These are phyloP conservation scores for Phytophthora megakarya DNA, from an alignment of 352 stramenopile species.

Conservation along the genomic window DNA sequence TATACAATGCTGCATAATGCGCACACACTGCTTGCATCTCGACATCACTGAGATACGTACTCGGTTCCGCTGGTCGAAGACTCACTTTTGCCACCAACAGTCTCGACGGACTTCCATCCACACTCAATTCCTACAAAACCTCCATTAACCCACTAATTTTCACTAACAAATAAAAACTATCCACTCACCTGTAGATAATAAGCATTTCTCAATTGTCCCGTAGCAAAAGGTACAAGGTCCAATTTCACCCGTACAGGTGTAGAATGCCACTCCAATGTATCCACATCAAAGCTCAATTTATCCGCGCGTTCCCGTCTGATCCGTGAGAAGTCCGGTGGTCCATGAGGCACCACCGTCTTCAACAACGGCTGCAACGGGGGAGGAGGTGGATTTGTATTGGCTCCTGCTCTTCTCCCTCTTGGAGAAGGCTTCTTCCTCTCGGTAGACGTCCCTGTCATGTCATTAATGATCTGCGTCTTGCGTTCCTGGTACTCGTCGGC, in stretches of 20 bases:
- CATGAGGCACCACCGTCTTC: constrained; percentile 82
- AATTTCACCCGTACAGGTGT: constrained; percentile 65
- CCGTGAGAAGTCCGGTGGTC: constrained; percentile 65
- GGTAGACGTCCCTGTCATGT: constrained; percentile 82
- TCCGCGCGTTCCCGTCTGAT: constrained; percentile 70
- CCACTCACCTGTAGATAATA: constrained; percentile 67
- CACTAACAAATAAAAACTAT: not conserved
- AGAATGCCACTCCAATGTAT: constrained; percentile 82
- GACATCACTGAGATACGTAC: constrained; percentile 83
- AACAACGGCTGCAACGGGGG: constrained; percentile 67
- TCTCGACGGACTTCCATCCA: constrained; percentile 34
- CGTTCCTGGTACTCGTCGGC: constrained; percentile 81
- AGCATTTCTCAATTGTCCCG: constrained; percentile 78
- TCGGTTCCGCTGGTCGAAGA: constrained; percentile 65
- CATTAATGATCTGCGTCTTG: constrained; percentile 89
- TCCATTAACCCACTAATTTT: not conserved
- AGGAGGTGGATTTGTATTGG: not conserved
- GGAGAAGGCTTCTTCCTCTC: constrained; percentile 60
- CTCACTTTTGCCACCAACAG: constrained; percentile 80
- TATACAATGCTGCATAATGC: constrained; percentile 87
- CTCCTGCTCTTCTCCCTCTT: constrained; percentile 9
- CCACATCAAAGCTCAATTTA: constrained; percentile 84
- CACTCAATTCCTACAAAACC: constrained; percentile 41
- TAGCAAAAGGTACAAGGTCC: constrained; percentile 80
- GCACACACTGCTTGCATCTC: constrained; percentile 90